Evolutionary conservation across 1,284 basidiomycete genomes (phyloP).

Genomic region (Chalciporus piperatoides): DNA sequence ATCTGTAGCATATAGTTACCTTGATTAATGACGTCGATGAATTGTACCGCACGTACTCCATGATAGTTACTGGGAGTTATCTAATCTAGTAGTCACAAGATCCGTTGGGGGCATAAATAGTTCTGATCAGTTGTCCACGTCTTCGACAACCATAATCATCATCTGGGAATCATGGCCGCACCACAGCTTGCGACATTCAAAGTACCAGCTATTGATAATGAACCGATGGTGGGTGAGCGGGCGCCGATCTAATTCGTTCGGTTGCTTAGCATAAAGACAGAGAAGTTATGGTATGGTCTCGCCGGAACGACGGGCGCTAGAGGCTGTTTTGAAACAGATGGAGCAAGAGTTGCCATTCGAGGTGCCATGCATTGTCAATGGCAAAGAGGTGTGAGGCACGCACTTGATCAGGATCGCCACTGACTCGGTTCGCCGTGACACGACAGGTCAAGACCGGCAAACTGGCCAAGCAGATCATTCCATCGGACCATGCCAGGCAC

Average conservation of each 20-base stretch:
- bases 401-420: neutral
- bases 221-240: conserved; percentile 72
- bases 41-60: neutral
- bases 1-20: conserved; percentile 10
- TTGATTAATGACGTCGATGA: neutral
- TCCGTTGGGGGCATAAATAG: neutral
- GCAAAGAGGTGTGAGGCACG: conserved; percentile 66
- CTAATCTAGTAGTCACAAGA: neutral
- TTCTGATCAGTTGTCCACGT: too few relatives aligned
- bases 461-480: conserved; percentile 75
- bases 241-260: neutral
- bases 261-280: conserved; percentile 20
- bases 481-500: conserved; percentile 77
- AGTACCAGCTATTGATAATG: conserved; percentile 82
- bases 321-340: conserved; percentile 79
- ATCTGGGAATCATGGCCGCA: conserved; percentile 42
- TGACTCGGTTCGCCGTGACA: conserved; percentile 2
- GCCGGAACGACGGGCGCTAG: conserved; percentile 72
- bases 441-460: conserved; percentile 80
- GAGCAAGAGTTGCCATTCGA: conserved; percentile 82
- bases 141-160: neutral
- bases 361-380: conserved; percentile 91
- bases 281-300: conserved; percentile 78
- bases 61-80: neutral
- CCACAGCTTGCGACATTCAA: conserved; percentile 82